Conservation (phyloP, 331 rosid genomes). For the Pyrus hybrid region DNA sequence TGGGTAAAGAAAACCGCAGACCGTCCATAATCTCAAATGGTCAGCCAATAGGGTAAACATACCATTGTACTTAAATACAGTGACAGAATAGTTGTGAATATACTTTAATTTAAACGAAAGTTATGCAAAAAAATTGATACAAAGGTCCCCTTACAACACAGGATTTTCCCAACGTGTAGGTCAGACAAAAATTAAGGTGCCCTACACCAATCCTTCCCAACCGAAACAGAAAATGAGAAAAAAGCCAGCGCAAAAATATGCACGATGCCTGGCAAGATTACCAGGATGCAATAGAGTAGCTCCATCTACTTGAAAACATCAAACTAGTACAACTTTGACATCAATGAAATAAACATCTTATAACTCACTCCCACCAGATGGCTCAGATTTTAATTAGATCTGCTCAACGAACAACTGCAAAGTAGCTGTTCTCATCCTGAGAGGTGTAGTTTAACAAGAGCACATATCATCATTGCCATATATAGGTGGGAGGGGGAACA, state of each 20-base stretch:
- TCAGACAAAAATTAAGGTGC: not conserved
- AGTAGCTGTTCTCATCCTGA: constrained; percentile 10
- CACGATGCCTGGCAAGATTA: too few relatives aligned
- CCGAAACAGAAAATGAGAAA: too few relatives aligned
- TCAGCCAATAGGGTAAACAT: not conserved
- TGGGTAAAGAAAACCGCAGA: not conserved
- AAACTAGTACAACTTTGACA: not conserved
- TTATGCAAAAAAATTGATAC: not conserved
- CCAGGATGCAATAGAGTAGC: too few relatives aligned
- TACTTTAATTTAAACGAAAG: not conserved
- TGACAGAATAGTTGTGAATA: not conserved
- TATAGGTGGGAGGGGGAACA: not conserved
- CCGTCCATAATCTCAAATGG: not conserved
- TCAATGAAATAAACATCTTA: not conserved
- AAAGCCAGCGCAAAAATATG: too few relatives aligned
- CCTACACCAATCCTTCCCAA: too few relatives aligned
- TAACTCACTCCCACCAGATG: not conserved
- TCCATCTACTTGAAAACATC: not conserved
- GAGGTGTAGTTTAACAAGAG: constrained; percentile 8
- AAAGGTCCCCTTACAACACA: not conserved
- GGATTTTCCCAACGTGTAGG: not conserved
- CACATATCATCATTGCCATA: constrained; percentile 2
- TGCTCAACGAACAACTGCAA: constrained; percentile 1
- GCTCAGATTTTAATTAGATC: constrained; percentile 4
- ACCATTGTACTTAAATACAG: not conserved